Evolutionary conservation across 108 stramenopile genomes (phyloP).

Genomic region (Fragilaria crotonensis): DNA sequence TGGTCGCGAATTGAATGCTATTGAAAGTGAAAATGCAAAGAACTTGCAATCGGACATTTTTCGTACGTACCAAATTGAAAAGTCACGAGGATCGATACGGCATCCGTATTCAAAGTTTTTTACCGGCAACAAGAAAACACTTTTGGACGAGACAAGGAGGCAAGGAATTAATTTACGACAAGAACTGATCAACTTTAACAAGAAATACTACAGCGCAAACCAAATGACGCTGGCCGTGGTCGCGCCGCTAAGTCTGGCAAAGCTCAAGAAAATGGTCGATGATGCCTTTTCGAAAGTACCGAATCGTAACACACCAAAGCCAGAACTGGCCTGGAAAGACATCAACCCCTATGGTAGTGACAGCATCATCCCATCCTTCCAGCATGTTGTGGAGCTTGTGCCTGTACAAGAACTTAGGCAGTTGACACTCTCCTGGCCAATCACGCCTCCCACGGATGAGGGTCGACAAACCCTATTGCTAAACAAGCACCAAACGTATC

Average conservation of each 20-base stretch:
- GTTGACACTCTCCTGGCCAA: constrained; percentile 72
- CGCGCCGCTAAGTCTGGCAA: constrained; percentile 60
- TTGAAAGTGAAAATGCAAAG: constrained; percentile 92
- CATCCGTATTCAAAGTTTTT: constrained; percentile 93
- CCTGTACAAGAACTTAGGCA: constrained; percentile 78
- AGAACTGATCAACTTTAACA: constrained; percentile 85
- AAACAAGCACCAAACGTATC: constrained; percentile 59
- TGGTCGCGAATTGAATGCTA: constrained; percentile 88
- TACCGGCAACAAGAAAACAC: constrained; percentile 86
- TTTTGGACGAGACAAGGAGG: constrained; percentile 61
- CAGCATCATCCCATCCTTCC: constrained; percentile 45
- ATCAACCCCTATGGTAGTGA: constrained; percentile 38
- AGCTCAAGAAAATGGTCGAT: constrained; percentile 64
- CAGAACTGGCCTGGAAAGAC: constrained; percentile 63
- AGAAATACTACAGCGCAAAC: constrained; percentile 84
- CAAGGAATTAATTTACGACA: constrained; percentile 70
- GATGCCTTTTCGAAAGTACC: constrained; percentile 72
- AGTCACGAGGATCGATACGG: constrained; percentile 67
- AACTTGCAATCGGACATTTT: constrained; percentile 88
- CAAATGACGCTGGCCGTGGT: constrained; percentile 89
- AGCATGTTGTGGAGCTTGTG: constrained; percentile 57
- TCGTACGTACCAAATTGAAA: constrained; percentile 81
- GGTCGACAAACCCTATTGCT: constrained; percentile 35
- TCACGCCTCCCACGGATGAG: constrained; percentile 44
- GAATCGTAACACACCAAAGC: constrained; percentile 40